A percentile compares a stretch with the other conserved stretches of the same genome.
Conservation (phyloP, 2,329 filamentous ascomycete genomes). For the Dactylellina sp. region DNA sequence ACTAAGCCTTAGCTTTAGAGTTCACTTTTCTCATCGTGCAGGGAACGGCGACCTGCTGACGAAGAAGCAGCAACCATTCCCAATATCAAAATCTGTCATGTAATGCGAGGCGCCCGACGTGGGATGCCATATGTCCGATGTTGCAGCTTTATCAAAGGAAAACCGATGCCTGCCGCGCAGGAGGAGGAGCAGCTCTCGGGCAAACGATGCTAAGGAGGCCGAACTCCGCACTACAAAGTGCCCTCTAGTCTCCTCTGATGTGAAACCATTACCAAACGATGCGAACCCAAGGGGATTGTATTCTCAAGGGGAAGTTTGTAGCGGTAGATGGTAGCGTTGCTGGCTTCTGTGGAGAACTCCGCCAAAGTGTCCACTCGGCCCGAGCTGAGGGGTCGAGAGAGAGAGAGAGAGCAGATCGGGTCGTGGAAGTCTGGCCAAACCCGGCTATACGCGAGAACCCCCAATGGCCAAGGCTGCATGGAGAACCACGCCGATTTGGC, state of each 20-base stretch:
- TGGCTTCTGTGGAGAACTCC: slow-evolving; percentile 48
- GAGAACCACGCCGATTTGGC: slow-evolving; percentile 54
- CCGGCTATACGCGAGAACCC: slow-evolving; percentile 45
- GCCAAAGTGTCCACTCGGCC: slow-evolving; percentile 44
- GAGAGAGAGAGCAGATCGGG: slow-evolving; percentile 16
- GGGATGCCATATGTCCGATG: slow-evolving; percentile 28
- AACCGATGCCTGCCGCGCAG: slow-evolving; percentile 40
- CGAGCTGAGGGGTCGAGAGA: slow-evolving; percentile 32
- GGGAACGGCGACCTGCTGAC: slow-evolving; percentile 49
- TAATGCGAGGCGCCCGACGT: slow-evolving; percentile 35
- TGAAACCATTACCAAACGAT: slow-evolving; percentile 53
- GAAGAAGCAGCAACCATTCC: slow-evolving; percentile 34
- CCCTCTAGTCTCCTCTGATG: slow-evolving; percentile 10
- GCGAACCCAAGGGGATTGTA: slow-evolving; percentile 15
- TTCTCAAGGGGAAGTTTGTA: slow-evolving; percentile 51
- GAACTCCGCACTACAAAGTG: slow-evolving; percentile 38
- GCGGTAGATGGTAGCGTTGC: slow-evolving; percentile 34
- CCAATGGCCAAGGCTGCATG: slow-evolving; percentile 11
- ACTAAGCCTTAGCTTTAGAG: slow-evolving; percentile 27
- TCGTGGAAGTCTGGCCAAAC: slow-evolving; percentile 13
- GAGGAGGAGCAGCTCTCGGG: slow-evolving; percentile 19
- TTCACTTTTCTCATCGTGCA: slow-evolving; percentile 7
- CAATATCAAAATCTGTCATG: slow-evolving; percentile 35
- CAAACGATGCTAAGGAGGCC: slow-evolving; percentile 12
- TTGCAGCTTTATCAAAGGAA: slow-evolving; percentile 1